A percentile compares a stretch with the other conserved stretches of the same genome.
Conservation (phyloP, 2,329 filamentous ascomycete species). For the Plenodomus lindquistii region DNA sequence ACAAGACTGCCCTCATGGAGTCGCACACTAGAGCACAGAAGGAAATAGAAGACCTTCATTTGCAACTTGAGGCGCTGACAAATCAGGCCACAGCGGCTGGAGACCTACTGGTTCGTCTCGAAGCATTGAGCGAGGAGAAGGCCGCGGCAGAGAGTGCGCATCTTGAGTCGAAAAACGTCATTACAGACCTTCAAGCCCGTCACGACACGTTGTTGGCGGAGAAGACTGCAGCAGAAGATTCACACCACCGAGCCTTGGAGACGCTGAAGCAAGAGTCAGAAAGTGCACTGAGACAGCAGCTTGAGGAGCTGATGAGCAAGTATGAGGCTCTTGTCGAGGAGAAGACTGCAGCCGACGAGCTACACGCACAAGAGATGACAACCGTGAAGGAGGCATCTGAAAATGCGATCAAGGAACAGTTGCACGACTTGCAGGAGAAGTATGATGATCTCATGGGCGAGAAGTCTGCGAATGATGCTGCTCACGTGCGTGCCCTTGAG, state of each 20-base stretch:
- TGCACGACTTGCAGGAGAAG: slow-evolving; percentile 36
- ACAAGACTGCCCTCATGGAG: slow-evolving; percentile 25
- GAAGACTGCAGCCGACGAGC: slow-evolving; percentile 31
- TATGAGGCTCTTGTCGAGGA: slow-evolving; percentile 34
- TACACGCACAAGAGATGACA: slow-evolving; percentile 27
- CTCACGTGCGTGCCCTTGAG: slow-evolving; percentile 28
- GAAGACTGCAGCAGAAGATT: slow-evolving; percentile 34
- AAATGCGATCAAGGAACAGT: slow-evolving; percentile 25
- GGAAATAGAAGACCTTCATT: slow-evolving; percentile 26
- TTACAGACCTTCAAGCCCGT: slow-evolving; percentile 36
- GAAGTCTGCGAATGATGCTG: slow-evolving; percentile 31
- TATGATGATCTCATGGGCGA: slow-evolving; percentile 33
- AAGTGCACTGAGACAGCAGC: slow-evolving; percentile 27
- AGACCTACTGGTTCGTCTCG: slow-evolving; percentile 16
- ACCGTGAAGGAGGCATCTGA: slow-evolving; percentile 29
- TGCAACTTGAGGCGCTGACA: slow-evolving; percentile 22
- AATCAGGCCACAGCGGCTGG: slow-evolving; percentile 11
- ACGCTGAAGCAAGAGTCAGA: slow-evolving; percentile 37
- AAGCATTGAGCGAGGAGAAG: slow-evolving; percentile 24
- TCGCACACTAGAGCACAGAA: slow-evolving; percentile 26
- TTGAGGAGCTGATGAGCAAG: slow-evolving; percentile 33
- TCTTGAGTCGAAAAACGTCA: slow-evolving; percentile 27
- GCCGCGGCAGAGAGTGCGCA: slow-evolving; percentile 23
- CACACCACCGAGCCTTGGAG: slow-evolving; percentile 33
- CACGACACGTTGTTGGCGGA: slow-evolving; percentile 35